Evolutionary conservation across 805 yeast genomes (phyloP), one percentile per base, ranked within the genome.

Genomic region (Cyberlindnera saturnus): DNA sequence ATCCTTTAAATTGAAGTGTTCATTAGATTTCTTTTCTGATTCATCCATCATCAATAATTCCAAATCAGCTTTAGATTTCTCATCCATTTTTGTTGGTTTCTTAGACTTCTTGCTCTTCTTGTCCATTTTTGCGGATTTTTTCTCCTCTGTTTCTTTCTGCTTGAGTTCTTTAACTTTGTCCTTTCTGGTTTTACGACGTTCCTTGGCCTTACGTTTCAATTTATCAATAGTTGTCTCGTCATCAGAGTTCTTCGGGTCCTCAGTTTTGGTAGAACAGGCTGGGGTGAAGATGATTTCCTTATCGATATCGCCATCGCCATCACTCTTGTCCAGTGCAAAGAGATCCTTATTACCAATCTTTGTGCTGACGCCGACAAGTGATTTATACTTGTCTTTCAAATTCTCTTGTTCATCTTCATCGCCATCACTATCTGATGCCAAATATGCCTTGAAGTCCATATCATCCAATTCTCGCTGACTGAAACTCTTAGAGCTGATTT

Each of bases 201-300:
- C 98, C 69, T 87, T 88, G 57, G 91, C 96, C 63, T 88, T 93
- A 50, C 93, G 77, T 61, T 76, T 82, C 57, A 89, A 77, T 53
- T 81, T 83, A 33, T 83, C 90, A 39, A 93, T 79, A 0, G 96
- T 82, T 9, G 82, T 70, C 57, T 86, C 87, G 40, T 83, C 68
- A 14, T 68, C 78, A 20, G 57, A 70, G 32, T 57, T 63, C 39
- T 65, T 48, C 18, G 46, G 51, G 4, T 37, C 65, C 11, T 59
- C 68, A 10, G 61, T 56, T 19, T 61, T 55, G 3, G 56, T 65
- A 33, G 57, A 66, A 17, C 59, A 66, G 3, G 87, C 97, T 2
- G 98, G 96, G 32, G 90, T 88, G 64, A 93, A 93, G 0, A 97
- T 89, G 54, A 93, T 86, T 62, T 93, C 98, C 88, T 93, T 86